Conservation (phyloP, 2,329 filamentous ascomycete species). For the Cordyceps tenuipes region DNA sequence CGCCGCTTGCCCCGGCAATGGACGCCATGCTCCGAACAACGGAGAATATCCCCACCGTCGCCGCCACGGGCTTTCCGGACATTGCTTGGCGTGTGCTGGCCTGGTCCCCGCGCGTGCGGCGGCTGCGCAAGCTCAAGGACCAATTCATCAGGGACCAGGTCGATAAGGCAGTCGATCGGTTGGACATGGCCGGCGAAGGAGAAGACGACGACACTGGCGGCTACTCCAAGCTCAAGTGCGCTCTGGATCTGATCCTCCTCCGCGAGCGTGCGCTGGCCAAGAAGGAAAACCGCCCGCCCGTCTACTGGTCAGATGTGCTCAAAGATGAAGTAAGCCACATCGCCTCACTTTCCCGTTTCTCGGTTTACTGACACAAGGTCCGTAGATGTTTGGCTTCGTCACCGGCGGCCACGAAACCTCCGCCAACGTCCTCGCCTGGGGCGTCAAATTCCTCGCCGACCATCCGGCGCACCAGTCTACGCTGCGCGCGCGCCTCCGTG, state of each 20-base stretch:
- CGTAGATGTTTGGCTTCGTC: slow-evolving; percentile 15
- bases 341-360: neutral
- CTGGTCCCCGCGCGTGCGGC: neutral
- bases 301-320: slow-evolving; percentile 5
- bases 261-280: neutral
- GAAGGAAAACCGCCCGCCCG: slow-evolving; percentile 1
- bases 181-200: neutral
- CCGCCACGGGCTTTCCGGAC: slow-evolving; percentile 2
- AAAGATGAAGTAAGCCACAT: neutral
- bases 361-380: neutral
- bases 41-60: slow-evolving; percentile 2
- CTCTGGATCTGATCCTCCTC: slow-evolving; percentile 1
- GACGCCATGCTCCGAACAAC: neutral
- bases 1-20: neutral
- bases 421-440: slow-evolving; percentile 15
- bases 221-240: slow-evolving; percentile 2
- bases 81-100: slow-evolving; percentile 1
- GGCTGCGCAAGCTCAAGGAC: neutral
- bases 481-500: slow-evolving; percentile 17
- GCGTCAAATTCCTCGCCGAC: slow-evolving; percentile 16
- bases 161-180: neutral
- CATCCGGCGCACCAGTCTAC: slow-evolving; percentile 12
- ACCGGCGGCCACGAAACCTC: slow-evolving; percentile 20
- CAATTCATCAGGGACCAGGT: slow-evolving; percentile 1
- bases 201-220: neutral